Evolutionary conservation across 2,329 filamentous ascomycete species (phyloP).

Genomic region (Coleophoma crateriformis): DNA sequence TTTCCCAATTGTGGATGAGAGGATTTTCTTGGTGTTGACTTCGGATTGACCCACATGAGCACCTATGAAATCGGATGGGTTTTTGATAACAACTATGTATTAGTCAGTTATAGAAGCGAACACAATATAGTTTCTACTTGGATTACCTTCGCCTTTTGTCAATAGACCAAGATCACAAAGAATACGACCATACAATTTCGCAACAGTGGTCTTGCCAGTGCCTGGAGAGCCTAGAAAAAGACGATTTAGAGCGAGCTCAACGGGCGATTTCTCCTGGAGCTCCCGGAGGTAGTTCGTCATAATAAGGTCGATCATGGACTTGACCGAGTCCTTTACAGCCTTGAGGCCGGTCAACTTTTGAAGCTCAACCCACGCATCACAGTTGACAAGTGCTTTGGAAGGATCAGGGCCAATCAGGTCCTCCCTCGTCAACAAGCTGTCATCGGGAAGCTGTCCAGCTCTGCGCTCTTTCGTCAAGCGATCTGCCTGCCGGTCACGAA

Average conservation of each 20-base stretch:
- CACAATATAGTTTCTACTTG: not conserved
- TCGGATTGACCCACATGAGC: constrained; percentile 60
- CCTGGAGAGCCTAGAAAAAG: constrained; percentile 69
- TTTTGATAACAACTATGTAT: constrained; percentile 58
- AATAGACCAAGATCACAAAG: constrained; percentile 62
- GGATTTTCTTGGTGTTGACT: constrained; percentile 64
- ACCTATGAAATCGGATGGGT: constrained; percentile 69
- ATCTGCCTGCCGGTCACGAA: constrained; percentile 52
- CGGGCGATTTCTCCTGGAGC: constrained; percentile 49
- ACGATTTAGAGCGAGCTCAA: constrained; percentile 60
- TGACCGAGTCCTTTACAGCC: constrained; percentile 57
- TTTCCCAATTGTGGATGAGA: constrained; percentile 62
- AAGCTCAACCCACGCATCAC: constrained; percentile 51
- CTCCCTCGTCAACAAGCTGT: constrained; percentile 55
- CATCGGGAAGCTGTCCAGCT: constrained; percentile 37
- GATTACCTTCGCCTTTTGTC: constrained; percentile 58
- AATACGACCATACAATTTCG: constrained; percentile 65
- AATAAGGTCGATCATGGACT: constrained; percentile 53
- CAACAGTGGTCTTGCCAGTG: constrained; percentile 72
- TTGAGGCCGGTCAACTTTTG: constrained; percentile 52
- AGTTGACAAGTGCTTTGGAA: constrained; percentile 41
- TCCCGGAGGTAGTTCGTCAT: constrained; percentile 62
- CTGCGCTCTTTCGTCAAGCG: constrained; percentile 45
- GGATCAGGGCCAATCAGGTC: constrained; percentile 71
- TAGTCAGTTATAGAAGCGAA: constrained; percentile 6